Percentiles rank a stretch among this genome's conserved stretches.
Evolutionary conservation across 2,329 filamentous ascomycete species (phyloP).

Genomic region (Neoscytalidium dimidiatum): DNA sequence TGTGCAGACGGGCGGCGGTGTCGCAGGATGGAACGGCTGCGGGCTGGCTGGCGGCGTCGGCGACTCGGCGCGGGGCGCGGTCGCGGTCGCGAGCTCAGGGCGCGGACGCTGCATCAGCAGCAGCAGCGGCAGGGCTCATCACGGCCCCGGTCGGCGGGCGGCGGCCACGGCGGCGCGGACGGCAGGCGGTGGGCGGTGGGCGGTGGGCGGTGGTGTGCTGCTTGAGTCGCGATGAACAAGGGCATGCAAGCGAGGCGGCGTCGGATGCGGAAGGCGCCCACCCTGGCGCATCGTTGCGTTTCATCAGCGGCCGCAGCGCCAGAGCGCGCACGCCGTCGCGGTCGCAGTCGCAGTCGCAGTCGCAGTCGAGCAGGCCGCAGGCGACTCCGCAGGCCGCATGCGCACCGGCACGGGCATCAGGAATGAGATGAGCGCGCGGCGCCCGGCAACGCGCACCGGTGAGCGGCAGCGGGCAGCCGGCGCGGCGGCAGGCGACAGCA

Average conservation of each 20-base stretch:
- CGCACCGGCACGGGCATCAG: not conserved
- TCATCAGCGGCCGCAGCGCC: slow-evolving; percentile 7
- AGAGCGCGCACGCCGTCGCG: not conserved
- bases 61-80: not conserved
- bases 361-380: not conserved
- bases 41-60: slow-evolving; percentile 7
- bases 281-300: slow-evolving; percentile 1
- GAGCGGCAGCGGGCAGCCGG: not conserved
- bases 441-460: not conserved
- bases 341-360: not conserved
- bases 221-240: slow-evolving; percentile 7
- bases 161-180: not conserved
- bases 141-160: too few species aligned
- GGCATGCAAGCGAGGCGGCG: slow-evolving; percentile 7
- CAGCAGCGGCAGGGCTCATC: too few species aligned
- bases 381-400: not conserved
- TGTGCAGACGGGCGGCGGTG: slow-evolving; percentile 1
- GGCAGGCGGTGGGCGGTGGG: not conserved
- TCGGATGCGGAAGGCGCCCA: slow-evolving; percentile 7
- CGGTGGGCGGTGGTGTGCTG: not conserved
- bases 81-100: not conserved
- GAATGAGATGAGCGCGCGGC: not conserved
- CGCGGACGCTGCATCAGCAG: too few species aligned
- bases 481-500: not conserved
- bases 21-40: not conserved